Base-by-base conservation (phyloP, 257 asterid species). In the Nicotiana knightiana region DNA sequence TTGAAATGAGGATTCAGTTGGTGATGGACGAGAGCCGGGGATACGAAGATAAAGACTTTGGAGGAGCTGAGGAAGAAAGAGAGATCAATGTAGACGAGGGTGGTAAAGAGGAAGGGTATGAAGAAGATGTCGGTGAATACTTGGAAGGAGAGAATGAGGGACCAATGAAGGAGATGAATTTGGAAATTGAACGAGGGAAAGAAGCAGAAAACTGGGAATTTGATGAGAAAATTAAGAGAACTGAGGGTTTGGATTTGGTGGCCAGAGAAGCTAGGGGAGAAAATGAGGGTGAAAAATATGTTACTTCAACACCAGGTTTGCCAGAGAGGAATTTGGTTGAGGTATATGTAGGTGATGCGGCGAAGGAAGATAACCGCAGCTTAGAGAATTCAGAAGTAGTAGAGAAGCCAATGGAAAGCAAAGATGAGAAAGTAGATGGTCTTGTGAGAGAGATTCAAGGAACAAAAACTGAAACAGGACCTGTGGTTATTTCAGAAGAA, bases 1-100 rank as follows among this genome's bases (percentile, higher is more conserved):
- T 15, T 71, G 90, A 87, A 81, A 28, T 61, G 77, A 82, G 87
- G 21, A 80, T 84, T 15, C 86, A 82, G 79, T 67, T 85, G n/a
- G 77, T 37, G 83, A 84, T 57, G 55, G 67, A 76, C 43, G 78
- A 13, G 32, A 59, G 43, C 7, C 39, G 62, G 8, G 84, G 68
- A 71, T 35, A 81, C 4, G 76, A 15, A 33, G 53, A 46, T 59
- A 63, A 65, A 39, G 80, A 18, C 1, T 6, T 24, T 64, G 82
- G 83, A 68, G 39, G 59, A 62, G 76, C 63, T 11, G 81, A 61
- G 68, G 65, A 84, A 59, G 68, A 17, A 55, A 35, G 4, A 18
- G 17, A 77, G 73, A 30, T 67, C 35, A 26, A 64, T 55, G 51
- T 61, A 66, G 85, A 76, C 32, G 83, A 71, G 13, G 80, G 18